Conservation (phyloP, 768 basidiomycete species). For the Nidula microcarpa region DNA sequence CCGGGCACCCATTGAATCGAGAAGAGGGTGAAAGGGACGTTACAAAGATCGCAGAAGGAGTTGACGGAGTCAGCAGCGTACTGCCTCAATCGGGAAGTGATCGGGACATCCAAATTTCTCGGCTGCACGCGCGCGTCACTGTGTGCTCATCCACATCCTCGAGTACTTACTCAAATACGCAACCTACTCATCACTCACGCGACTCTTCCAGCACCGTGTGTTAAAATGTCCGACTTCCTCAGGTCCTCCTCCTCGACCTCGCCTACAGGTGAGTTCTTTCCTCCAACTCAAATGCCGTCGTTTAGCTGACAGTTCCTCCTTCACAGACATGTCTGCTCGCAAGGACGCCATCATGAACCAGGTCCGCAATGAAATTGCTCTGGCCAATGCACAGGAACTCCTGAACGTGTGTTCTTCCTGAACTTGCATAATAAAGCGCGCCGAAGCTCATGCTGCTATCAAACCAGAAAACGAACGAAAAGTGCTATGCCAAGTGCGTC, state of each 20-base stretch:
- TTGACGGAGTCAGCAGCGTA: background rate
- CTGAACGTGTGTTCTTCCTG: slow-evolving; percentile 70
- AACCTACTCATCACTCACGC: background rate
- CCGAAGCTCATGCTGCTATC: too few species aligned
- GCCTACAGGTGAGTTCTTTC: background rate
- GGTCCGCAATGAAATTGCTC: slow-evolving; percentile 66
- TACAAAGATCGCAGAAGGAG: background rate
- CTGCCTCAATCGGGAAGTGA: too few species aligned
- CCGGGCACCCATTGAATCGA: slow-evolving; percentile 78
- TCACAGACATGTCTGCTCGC: slow-evolving; percentile 38
- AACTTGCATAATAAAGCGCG: too few species aligned
- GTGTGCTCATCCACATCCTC: too few species aligned
- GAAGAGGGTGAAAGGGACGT: too few species aligned
- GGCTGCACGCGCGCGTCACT: slow-evolving; percentile 6
- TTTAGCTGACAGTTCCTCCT: background rate
- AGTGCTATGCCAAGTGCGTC: slow-evolving; percentile 76
- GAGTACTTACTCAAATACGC: too few species aligned
- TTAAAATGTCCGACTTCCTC: background rate
- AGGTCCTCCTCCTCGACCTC: background rate
- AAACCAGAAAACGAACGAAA: slow-evolving; percentile 78
- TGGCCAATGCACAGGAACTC: slow-evolving; percentile 77
- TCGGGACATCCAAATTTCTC: slow-evolving; percentile 53
- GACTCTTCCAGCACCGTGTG: background rate
- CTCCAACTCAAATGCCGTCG: too few species aligned
- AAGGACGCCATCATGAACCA: slow-evolving; percentile 60